These are phyloP conservation scores for Cercospora sp. DNA, from an alignment of 2,329 filamentous ascomycete species.

Conservation along the genomic window DNA sequence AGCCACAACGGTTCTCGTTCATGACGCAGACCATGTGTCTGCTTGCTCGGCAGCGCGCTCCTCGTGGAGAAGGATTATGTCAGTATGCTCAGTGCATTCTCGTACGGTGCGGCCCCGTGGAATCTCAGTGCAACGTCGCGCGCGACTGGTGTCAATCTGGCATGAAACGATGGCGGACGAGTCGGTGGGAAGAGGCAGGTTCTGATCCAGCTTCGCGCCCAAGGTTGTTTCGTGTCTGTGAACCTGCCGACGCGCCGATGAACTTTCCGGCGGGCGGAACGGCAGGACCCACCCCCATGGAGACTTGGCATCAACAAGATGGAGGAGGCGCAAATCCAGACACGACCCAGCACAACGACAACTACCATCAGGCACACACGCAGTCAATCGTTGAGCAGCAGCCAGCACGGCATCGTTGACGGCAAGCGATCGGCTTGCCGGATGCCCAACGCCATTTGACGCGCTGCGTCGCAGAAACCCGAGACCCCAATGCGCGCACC, in stretches of 20 bases:
- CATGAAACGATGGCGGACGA: not conserved
- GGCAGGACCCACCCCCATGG: not conserved
- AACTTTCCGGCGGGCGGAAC: not conserved
- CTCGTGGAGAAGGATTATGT: constrained; percentile 1
- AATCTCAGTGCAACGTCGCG: not conserved
- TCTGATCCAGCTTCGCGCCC: not conserved
- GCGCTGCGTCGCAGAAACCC: not conserved
- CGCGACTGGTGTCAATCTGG: not conserved
- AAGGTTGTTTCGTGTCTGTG: not conserved
- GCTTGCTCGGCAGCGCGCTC: not conserved
- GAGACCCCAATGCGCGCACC: not conserved
- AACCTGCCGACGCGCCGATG: not conserved
- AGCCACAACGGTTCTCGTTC: constrained; percentile 3
- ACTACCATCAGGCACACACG: not conserved
- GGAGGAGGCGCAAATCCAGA: not conserved
- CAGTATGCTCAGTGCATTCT: constrained; percentile 8
- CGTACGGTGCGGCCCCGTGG: not conserved
- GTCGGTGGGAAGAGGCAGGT: not conserved
- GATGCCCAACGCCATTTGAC: not conserved
- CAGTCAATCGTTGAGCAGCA: not conserved
- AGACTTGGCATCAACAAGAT: not conserved
- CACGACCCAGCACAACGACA: not conserved
- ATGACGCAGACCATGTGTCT: constrained; percentile 20
- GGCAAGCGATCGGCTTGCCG: not conserved
- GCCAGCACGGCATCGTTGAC: not conserved